phyloP scores from a whole-genome alignment of 331 rosid species.

The Cydonia oblonga region DNA sequence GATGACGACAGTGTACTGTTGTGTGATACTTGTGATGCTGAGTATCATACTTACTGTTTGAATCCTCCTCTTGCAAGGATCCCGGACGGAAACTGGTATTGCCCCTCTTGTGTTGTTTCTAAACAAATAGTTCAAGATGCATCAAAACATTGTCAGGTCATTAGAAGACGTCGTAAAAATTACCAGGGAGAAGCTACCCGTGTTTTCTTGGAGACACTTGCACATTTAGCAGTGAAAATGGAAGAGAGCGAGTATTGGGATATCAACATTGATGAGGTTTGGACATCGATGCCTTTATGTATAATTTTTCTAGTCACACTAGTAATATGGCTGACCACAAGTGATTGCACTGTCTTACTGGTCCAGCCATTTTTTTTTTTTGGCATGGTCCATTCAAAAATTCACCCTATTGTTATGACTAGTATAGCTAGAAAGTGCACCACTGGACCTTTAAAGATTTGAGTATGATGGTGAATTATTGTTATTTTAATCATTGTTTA shows the following conservation, averaged over 20 bases:
- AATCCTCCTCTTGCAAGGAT: slow-evolving; percentile 98
- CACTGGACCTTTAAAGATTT: too few relatives aligned
- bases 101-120: slow-evolving; percentile 84
- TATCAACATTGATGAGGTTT: slow-evolving; percentile 59
- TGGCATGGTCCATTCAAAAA: neutral
- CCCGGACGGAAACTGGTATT: slow-evolving; percentile 99
- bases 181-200: slow-evolving; percentile 62
- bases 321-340: neutral
- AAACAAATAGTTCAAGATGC: slow-evolving; percentile 46
- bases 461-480: neutral
- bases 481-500: neutral
- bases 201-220: slow-evolving; percentile 55
- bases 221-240: slow-evolving; percentile 52
- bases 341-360: neutral
- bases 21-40: slow-evolving; percentile 96
- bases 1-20: slow-evolving; percentile 95
- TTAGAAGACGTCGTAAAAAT: slow-evolving; percentile 46
- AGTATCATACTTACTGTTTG: slow-evolving; percentile 97
- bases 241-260: slow-evolving; percentile 98
- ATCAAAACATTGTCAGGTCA: slow-evolving; percentile 19
- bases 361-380: neutral
- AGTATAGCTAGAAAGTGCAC: neutral
- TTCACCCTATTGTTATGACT: neutral
- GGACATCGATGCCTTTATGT: slow-evolving; percentile 11
- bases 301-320: neutral